Evolutionary conservation across 1,284 basidiomycete genomes (phyloP), one percentile per base, ranked within the genome.

Genomic region (Psilocybe mexicana): DNA sequence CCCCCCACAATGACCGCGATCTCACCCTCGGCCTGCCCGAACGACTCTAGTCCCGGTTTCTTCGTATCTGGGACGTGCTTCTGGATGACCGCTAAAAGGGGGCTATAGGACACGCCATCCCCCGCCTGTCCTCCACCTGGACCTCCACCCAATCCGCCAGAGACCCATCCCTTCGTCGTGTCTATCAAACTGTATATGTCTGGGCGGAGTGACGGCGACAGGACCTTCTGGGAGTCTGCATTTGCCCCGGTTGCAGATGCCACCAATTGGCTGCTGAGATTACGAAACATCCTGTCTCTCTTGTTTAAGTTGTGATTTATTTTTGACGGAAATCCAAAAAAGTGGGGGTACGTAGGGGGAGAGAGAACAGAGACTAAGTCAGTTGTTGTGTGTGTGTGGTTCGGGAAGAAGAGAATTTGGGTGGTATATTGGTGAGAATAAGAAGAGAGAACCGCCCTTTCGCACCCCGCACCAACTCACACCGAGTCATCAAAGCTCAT

Each of bases 101-200:
- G 62, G 26, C 72, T 70, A 59, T 77, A 79, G 26, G 79, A 78
- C 47, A 81, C 74, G 2, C 80, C 80, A 57, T 82, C 80, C 10
- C 81, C 80, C 24, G 79, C 75, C 43, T 76, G 75, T 18, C 79
- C 75, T 36, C 71, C 65, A 14, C 65, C 69, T 35, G 49, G 75
- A n/a, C 79, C 75, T 36, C 71, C 65, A 14, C 65, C 69, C 38
- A 52, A 33, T 47, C 52, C 68, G 3, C 76, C 75, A 33, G 71
- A 54, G 25, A 79, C 64, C 81, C 81, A 83, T 5, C 71, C 61
- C 61, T 77, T 80, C 33, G 69, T 63, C 61, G 71, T 74, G 62
- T 80, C 81, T 40, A 81, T 69, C 8, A 75, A 69, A 38, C 68
- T 70, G 61, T 81, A 82, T 52, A 79, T 76, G 65, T 82, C 79